These are phyloP conservation scores for Setaria italica DNA, from an alignment of 202 grass and related monocot species.

Conservation along the genomic window DNA sequence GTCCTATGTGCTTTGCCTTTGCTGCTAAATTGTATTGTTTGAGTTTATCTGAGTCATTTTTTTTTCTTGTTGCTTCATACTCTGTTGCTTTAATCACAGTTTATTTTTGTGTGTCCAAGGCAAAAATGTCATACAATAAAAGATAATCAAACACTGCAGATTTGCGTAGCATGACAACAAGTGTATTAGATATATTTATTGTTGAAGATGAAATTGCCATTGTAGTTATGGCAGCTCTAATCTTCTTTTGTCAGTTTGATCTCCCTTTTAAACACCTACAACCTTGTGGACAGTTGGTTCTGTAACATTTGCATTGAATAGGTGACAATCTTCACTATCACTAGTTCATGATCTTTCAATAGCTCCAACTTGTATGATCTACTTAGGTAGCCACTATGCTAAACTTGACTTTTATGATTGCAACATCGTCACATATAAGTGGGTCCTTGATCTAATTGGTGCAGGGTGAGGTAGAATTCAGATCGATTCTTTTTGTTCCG, in stretches of 20 bases:
- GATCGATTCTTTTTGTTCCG: conserved; percentile 94
- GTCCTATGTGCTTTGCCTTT: background rate
- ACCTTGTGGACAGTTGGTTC: background rate
- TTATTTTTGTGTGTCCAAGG: background rate
- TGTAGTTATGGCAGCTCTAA: background rate
- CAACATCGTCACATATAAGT: conserved; percentile 15
- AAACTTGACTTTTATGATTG: background rate
- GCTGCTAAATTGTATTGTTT: too few relatives aligned
- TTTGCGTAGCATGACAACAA: conserved; percentile 15
- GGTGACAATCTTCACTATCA: background rate
- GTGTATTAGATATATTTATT: background rate
- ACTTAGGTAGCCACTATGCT: background rate
- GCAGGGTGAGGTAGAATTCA: conserved; percentile 99
- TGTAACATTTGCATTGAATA: background rate
- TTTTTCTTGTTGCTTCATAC: background rate
- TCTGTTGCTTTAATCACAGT: background rate
- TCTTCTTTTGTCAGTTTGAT: background rate
- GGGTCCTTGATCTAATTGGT: conserved; percentile 36
- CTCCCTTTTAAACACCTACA: background rate
- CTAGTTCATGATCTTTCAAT: background rate
- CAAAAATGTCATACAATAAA: conserved; percentile 1
- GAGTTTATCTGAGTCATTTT: background rate
- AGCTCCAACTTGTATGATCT: background rate
- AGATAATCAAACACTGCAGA: background rate
- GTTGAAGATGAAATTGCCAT: background rate